phyloP scores from a whole-genome alignment of 2,329 filamentous ascomycete genomes.

The Colletotrichum incanum region DNA sequence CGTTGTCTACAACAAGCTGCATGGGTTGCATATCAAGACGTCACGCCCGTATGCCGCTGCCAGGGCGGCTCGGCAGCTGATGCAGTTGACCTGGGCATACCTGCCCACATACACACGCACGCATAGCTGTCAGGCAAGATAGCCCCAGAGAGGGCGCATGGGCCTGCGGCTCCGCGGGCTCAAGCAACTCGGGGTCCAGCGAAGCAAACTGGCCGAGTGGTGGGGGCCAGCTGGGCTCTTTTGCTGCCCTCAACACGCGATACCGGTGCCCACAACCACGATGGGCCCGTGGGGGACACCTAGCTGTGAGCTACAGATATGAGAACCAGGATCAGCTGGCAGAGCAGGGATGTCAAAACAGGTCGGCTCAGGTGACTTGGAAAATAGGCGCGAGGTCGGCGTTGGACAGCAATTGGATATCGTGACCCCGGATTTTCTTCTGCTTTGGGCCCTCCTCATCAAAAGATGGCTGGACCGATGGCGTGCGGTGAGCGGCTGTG shows the following conservation, averaged over 20 bases:
- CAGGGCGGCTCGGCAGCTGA: constrained; percentile 36
- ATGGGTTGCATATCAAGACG: constrained; percentile 17
- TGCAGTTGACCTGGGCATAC: constrained; percentile 25
- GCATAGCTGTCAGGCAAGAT: constrained; percentile 7
- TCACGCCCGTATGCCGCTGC: constrained; percentile 15
- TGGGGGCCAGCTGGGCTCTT: constrained; percentile 11
- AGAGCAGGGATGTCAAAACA: constrained; percentile 35
- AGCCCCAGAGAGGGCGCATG: constrained; percentile 3
- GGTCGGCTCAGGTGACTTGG: constrained; percentile 40
- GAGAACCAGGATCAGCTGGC: constrained; percentile 9
- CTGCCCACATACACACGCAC: not conserved
- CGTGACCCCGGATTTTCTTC: constrained; percentile 36
- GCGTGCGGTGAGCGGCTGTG: constrained; percentile 34
- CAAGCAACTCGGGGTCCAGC: constrained; percentile 16
- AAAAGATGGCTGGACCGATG: constrained; percentile 29
- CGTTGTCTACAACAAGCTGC: constrained; percentile 13
- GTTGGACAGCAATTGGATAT: constrained; percentile 23
- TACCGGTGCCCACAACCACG: constrained; percentile 37
- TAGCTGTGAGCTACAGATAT: constrained; percentile 3
- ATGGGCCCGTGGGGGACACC: constrained; percentile 38
- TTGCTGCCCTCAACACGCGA: constrained; percentile 19
- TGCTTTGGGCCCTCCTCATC: constrained; percentile 10
- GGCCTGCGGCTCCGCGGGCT: constrained; percentile 34
- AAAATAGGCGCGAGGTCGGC: constrained; percentile 35
- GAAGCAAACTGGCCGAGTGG: constrained; percentile 20